Evolutionary conservation across 441 rosid species (phyloP).

Genomic region (Erodium moschatum): DNA sequence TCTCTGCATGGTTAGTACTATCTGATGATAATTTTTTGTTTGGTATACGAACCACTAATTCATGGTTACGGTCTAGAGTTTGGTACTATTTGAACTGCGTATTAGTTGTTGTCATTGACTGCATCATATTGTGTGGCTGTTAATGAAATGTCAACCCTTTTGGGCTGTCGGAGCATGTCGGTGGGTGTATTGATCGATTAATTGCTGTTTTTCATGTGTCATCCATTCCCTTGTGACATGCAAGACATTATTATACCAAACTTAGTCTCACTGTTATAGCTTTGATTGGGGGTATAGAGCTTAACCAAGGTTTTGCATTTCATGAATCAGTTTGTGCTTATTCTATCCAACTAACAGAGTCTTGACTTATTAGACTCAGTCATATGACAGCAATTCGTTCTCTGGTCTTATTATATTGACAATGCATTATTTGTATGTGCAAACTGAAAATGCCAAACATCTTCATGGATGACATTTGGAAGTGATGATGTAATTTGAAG

Average conservation of each 20-base stretch:
- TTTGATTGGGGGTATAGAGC: neutral
- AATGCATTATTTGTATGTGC: too few species aligned
- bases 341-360: too few species aligned
- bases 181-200: neutral
- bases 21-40: neutral
- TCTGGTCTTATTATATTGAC: too few species aligned
- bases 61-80: neutral
- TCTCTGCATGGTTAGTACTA: neutral
- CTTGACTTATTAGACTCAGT: too few species aligned
- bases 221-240: neutral
- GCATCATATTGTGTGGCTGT: neutral
- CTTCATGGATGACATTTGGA: too few species aligned
- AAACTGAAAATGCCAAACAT: too few species aligned
- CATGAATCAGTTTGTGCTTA: too few species aligned
- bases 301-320: too few species aligned
- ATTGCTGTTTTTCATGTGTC: neutral
- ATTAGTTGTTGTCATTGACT: neutral
- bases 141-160: too few species aligned
- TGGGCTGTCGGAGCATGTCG: neutral
- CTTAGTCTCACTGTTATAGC: neutral
- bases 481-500: too few species aligned
- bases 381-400: too few species aligned
- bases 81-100: neutral
- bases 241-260: neutral
- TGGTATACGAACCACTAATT: neutral